Conservation (phyloP, 2,329 filamentous ascomycete genomes). For the Aspergillus arachidicola region DNA sequence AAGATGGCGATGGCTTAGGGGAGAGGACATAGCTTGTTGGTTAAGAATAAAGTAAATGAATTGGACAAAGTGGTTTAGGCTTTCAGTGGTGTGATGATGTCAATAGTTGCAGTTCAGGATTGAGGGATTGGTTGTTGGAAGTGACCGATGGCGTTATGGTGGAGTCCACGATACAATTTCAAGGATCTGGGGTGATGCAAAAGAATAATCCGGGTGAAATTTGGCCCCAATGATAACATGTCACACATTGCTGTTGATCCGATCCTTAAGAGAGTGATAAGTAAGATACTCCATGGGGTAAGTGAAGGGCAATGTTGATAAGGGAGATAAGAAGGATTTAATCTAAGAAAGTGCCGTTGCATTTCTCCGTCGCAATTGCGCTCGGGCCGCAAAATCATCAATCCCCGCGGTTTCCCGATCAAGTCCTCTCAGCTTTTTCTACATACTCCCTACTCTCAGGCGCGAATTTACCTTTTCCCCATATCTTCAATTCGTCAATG, state of each 20-base stretch:
- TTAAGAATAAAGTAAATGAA: not conserved
- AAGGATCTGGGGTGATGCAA: not conserved
- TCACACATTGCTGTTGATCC: not conserved
- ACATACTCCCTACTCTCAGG: not conserved
- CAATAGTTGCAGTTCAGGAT: not conserved
- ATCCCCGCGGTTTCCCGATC: constrained; percentile 14
- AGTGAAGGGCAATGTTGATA: not conserved
- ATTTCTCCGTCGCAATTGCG: constrained; percentile 21
- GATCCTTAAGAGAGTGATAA: not conserved
- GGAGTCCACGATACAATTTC: not conserved
- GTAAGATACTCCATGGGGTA: not conserved
- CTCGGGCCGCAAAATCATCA: constrained; percentile 24
- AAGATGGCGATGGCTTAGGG: not conserved
- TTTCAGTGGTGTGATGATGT: not conserved
- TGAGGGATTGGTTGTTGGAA: not conserved
- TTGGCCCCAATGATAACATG: not conserved
- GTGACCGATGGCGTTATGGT: not conserved
- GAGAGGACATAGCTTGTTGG: not conserved
- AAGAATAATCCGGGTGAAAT: too few species aligned
- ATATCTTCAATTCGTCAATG: constrained; percentile 19
- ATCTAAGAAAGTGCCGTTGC: constrained; percentile 19
- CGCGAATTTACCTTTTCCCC: not conserved
- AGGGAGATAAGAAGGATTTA: constrained; percentile 9
- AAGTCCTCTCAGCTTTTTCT: not conserved
- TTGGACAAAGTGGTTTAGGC: not conserved